Evolutionary conservation across 1,284 basidiomycete genomes (phyloP).

Genomic region (Naganishia albida): DNA sequence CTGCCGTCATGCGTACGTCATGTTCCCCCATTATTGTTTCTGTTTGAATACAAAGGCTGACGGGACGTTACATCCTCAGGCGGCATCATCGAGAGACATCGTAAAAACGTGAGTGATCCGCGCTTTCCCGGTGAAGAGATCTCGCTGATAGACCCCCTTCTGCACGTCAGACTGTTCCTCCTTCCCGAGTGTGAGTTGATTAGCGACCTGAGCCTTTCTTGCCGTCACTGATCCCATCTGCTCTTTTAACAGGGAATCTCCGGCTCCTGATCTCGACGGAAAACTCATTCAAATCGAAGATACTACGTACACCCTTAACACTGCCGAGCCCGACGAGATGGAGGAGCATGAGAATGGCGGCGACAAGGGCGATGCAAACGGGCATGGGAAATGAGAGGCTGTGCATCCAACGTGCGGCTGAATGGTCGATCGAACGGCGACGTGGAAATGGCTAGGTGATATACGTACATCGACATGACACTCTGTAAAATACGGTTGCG

Average conservation of each 20-base stretch:
- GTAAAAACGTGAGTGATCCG: constrained; percentile 26
- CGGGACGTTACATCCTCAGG: constrained; percentile 36
- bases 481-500: too few relatives aligned
- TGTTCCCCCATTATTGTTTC: background rate
- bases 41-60: background rate
- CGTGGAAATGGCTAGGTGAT: too few relatives aligned
- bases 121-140: too few relatives aligned
- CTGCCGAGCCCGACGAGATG: constrained; percentile 21
- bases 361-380: constrained; percentile 8
- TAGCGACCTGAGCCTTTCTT: background rate
- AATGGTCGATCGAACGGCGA: too few relatives aligned
- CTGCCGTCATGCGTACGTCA: constrained; percentile 68
- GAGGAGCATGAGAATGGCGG: constrained; percentile 7
- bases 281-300: constrained; percentile 29
- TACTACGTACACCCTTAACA: constrained; percentile 18
- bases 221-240: background rate
- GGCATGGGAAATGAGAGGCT: background rate
- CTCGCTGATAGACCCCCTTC: background rate
- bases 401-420: background rate
- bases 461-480: too few relatives aligned
- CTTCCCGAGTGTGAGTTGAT: constrained; percentile 15
- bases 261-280: constrained; percentile 18
- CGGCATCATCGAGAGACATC: constrained; percentile 55
- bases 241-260: constrained; percentile 3
- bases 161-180: constrained; percentile 2